Evolutionary conservation across 495 filamentous ascomycete genomes (phyloP).

Genomic region (Penicillium canescens): DNA sequence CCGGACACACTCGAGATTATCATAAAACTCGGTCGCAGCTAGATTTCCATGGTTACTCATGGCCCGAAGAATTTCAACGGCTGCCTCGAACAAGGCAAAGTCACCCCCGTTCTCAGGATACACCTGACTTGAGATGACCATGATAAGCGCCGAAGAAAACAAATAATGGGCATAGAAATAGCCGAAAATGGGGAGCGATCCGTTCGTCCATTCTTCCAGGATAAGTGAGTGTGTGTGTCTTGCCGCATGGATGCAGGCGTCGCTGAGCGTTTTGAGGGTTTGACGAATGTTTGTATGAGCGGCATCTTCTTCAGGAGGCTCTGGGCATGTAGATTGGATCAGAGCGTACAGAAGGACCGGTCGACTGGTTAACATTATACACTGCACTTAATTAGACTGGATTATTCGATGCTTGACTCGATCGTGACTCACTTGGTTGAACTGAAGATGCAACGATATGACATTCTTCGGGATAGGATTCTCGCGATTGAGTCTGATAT

Average conservation of each 20-base stretch:
- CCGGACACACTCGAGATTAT: conserved; percentile 26
- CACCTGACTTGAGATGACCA: conserved; percentile 33
- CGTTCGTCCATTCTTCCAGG: conserved; percentile 37
- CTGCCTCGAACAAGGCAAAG: conserved; percentile 26
- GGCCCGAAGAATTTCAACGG: conserved; percentile 25
- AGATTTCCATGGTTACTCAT: conserved; percentile 34
- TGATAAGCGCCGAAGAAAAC: conserved; percentile 30
- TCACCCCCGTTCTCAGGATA: conserved; percentile 19
- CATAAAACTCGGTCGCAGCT: conserved; percentile 32
- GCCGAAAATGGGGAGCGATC: conserved; percentile 31
- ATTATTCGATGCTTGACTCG: not conserved
- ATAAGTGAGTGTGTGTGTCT: conserved; percentile 30
- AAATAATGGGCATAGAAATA: conserved; percentile 40
- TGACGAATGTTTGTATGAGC: conserved; percentile 15
- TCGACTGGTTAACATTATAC: conserved; percentile 33
- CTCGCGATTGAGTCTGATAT: conserved; percentile 21
- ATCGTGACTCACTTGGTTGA: conserved; percentile 27
- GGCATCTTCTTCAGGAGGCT: conserved; percentile 7
- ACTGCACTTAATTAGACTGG: conserved; percentile 14
- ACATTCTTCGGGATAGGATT: conserved; percentile 23
- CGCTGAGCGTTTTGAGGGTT: conserved; percentile 24
- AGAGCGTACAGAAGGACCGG: conserved; percentile 31
- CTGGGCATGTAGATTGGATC: conserved; percentile 14
- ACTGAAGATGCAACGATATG: conserved; percentile 32
- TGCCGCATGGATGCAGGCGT: conserved; percentile 35